Conservation (phyloP, 177 flowering plant genomes). For the Vitis hybrid region DNA sequence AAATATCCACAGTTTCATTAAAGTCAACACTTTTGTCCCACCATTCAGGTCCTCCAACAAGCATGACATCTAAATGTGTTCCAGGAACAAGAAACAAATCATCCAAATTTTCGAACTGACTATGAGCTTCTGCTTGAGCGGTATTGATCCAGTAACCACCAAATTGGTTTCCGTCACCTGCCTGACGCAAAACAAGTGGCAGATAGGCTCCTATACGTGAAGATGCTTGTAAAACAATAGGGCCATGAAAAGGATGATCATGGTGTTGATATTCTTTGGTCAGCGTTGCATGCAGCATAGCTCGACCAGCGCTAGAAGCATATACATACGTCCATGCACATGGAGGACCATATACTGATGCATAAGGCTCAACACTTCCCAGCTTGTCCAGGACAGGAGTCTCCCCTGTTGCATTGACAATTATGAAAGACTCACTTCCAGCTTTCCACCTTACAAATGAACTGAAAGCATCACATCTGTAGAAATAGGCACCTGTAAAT, state of each 20-base stretch:
- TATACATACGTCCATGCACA: constrained; percentile 74
- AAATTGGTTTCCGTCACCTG: constrained; percentile 74
- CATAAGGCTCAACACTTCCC: constrained; percentile 10
- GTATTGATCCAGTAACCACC: constrained; percentile 85
- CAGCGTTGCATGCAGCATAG: constrained; percentile 70
- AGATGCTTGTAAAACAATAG: constrained; percentile 57
- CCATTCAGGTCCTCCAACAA: constrained; percentile 83
- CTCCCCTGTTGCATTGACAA: constrained; percentile 48
- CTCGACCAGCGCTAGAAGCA: constrained; percentile 66
- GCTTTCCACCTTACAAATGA: constrained; percentile 65
- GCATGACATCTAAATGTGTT: constrained; percentile 62
- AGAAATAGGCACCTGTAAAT: constrained; percentile 61
- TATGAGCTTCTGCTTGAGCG: constrained; percentile 30
- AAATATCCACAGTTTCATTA: constrained; percentile 47
- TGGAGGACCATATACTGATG: constrained; percentile 43
- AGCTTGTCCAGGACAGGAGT: constrained; percentile 20
- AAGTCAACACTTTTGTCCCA: constrained; percentile 70
- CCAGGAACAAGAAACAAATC: constrained; percentile 74
- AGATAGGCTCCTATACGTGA: constrained; percentile 59
- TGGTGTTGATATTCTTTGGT: constrained; percentile 44
- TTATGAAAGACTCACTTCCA: constrained; percentile 62
- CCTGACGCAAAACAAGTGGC: constrained; percentile 68
- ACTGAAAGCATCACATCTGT: constrained; percentile 81
- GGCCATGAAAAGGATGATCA: constrained; percentile 40
- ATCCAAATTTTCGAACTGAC: constrained; percentile 39